Conservation (phyloP, 257 asterid genomes). For the Ligustrum vulgare region DNA sequence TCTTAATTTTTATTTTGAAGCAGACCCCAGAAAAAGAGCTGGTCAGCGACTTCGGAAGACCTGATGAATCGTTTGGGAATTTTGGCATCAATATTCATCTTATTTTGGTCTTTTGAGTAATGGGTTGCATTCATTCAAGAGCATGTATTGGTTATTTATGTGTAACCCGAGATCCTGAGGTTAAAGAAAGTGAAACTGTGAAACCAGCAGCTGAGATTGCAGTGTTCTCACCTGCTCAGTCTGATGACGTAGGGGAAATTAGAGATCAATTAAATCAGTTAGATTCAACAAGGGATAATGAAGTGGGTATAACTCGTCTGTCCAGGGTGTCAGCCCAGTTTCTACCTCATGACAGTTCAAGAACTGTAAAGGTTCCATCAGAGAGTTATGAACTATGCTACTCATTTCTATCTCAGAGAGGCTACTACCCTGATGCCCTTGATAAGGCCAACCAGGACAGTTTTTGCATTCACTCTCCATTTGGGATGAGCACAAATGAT, state of each 20-base stretch:
- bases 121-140: slow-evolving; percentile 93
- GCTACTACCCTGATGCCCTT: slow-evolving; percentile 95
- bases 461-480: slow-evolving; percentile 89
- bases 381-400: slow-evolving; percentile 70
- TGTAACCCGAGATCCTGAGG: slow-evolving; percentile 60
- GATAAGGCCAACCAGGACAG: slow-evolving; percentile 97
- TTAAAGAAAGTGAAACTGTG: slow-evolving; percentile 44
- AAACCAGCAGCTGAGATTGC: slow-evolving; percentile 54
- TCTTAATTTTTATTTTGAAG: slow-evolving; percentile 7
- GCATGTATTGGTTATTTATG: slow-evolving; percentile 82
- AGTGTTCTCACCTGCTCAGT: slow-evolving; percentile 55
- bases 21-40: slow-evolving; percentile 4
- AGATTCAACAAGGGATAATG: slow-evolving; percentile 54
- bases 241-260: slow-evolving; percentile 59
- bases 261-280: slow-evolving; percentile 56
- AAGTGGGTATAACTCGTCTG: slow-evolving; percentile 70
- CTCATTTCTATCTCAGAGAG: slow-evolving; percentile 92
- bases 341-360: slow-evolving; percentile 80
- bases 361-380: slow-evolving; percentile 68
- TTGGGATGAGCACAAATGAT: slow-evolving; percentile 71
- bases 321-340: slow-evolving; percentile 87
- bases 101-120: slow-evolving; percentile 43
- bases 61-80: slow-evolving; percentile 44
- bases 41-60: slow-evolving; percentile 14
- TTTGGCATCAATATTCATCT: slow-evolving; percentile 35